Percentiles rank a stretch among this genome's conserved stretches.
These are phyloP conservation scores for Rubia tinctorum DNA, from an alignment of 305 asterid genomes.

Conservation along the genomic window DNA sequence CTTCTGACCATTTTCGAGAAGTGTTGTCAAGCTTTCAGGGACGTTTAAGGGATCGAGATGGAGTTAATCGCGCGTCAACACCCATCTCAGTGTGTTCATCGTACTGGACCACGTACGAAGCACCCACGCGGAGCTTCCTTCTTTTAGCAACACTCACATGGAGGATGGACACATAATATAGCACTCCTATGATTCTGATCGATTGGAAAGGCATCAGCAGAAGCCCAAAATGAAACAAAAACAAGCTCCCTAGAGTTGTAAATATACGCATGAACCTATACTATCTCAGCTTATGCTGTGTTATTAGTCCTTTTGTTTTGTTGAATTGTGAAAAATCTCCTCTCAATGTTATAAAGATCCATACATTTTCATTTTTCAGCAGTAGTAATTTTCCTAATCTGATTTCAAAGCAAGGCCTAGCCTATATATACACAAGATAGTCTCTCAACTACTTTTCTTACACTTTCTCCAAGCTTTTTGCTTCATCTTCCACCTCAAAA, in stretches of 20 bases:
- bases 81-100: too few relatives aligned
- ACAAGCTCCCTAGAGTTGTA: conserved; percentile 30
- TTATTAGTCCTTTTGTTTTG: neutral
- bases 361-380: neutral
- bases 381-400: neutral
- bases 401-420: neutral
- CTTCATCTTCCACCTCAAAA: conserved; percentile 68
- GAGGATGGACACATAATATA: too few relatives aligned
- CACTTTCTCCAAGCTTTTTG: conserved; percentile 51
- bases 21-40: too few relatives aligned
- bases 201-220: conserved; percentile 31
- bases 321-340: neutral
- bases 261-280: neutral
- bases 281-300: neutral
- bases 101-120: too few relatives aligned
- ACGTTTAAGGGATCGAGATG: too few relatives aligned
- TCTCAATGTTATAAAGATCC: neutral
- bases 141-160: too few relatives aligned
- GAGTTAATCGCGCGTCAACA: too few relatives aligned
- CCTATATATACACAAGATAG: neutral
- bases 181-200: too few relatives aligned
- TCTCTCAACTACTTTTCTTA: conserved; percentile 18
- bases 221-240: conserved; percentile 45
- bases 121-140: too few relatives aligned
- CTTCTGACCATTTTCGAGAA: too few relatives aligned